Base-by-base conservation (phyloP, 768 basidiomycete species). In the Suillus subluteus region DNA sequence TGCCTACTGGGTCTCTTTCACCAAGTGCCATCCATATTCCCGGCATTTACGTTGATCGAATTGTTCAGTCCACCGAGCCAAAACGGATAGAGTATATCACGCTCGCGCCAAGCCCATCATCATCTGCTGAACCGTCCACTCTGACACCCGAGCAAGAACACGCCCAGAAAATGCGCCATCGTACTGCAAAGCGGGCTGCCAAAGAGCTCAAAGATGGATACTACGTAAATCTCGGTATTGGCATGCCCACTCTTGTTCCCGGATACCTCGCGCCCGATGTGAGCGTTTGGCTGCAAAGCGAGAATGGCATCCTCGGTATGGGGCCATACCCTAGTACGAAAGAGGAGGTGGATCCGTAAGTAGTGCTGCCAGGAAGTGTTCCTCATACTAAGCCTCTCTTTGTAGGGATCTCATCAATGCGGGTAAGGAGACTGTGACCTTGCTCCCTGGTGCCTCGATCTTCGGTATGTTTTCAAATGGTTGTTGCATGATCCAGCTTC, bases 361-460 rank as follows among this genome's bases (percentile, higher is more conserved):
- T 82, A 23, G 18, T 59, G 46, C 37, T 38, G 44, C 55, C 48
- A 59, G 38, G 16, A 23, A 62, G 62, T 71, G 41, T 18, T 21
- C 43, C 26, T 1, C 32, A 13, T 66, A 69, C 66, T 66, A 54
- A 69, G 58, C 30, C 56, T 48, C 44, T 35, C 55, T 35, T 41
- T 67, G 13, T 71, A 94, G 92, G 41, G 95, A 98, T 76, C 86
- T 96, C 69, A 92, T 97, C 73, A 98, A 98, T 71, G 96, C 95
- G 56, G 95, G 95, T 37, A 98, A 98, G 77, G 95, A 97, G 79
- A 96, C 95, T 6, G 88, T 98, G 58, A 98, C 96, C 8, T 84
- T 98, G 12, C 82, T 98, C 23, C 95, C 95, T 23, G 96, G 96
- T 30, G 94, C 95, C 37, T 91, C 96, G 8, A 81, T 95, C 8